A percentile compares a stretch with the other conserved stretches of the same genome.
These are phyloP conservation scores for Phytophthora sojae DNA, from an alignment of 352 stramenopile genomes.

Conservation along the genomic window DNA sequence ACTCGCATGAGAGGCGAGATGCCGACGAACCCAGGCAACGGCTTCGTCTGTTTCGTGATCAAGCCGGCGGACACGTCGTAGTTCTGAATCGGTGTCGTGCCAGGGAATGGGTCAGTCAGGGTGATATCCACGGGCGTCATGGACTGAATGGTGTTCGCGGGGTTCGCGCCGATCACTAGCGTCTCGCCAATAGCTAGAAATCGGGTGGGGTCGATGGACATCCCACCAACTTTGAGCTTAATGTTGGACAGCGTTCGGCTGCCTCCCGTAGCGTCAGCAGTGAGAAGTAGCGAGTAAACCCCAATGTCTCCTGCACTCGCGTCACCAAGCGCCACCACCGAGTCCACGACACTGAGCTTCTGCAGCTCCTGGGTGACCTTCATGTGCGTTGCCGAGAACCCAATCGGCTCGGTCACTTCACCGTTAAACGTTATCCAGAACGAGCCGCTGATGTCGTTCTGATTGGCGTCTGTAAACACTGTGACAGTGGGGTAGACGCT, in stretches of 20 bases:
- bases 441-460: slow-evolving; percentile 68
- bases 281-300: slow-evolving; percentile 67
- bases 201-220: slow-evolving; percentile 63
- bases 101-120: slow-evolving; percentile 29
- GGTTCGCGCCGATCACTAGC: slow-evolving; percentile 38
- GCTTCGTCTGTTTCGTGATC: slow-evolving; percentile 62
- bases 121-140: slow-evolving; percentile 57
- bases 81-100: slow-evolving; percentile 13
- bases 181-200: slow-evolving; percentile 71
- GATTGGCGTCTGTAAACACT: slow-evolving; percentile 60
- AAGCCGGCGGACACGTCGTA: slow-evolving; percentile 49
- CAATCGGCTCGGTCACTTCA: slow-evolving; percentile 61
- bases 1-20: slow-evolving; percentile 57
- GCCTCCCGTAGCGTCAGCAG: slow-evolving; percentile 38
- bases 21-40: slow-evolving; percentile 54
- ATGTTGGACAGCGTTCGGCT: slow-evolving; percentile 52
- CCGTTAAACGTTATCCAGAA: slow-evolving; percentile 70
- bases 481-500: slow-evolving; percentile 76
- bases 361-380: slow-evolving; percentile 80
- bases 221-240: slow-evolving; percentile 40
- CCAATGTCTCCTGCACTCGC: slow-evolving; percentile 52
- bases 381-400: slow-evolving; percentile 64
- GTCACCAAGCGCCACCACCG: slow-evolving; percentile 65
- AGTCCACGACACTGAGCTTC: slow-evolving; percentile 67
- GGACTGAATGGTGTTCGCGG: slow-evolving; percentile 51